These are phyloP conservation scores for Oryza meyeriana DNA, from an alignment of 176 grass and related monocot species.

Conservation along the genomic window DNA sequence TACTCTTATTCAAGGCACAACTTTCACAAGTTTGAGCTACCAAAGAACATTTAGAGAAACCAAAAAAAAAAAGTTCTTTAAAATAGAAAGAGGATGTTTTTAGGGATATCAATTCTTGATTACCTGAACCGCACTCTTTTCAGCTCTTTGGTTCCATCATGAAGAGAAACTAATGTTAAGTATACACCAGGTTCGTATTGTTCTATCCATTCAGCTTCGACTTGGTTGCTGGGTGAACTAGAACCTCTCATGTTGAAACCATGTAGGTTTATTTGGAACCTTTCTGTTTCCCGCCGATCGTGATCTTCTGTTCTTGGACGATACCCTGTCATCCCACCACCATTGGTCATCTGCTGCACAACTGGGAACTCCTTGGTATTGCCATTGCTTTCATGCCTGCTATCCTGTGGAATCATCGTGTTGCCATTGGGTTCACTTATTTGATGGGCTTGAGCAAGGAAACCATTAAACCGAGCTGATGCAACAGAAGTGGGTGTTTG, in stretches of 20 bases:
- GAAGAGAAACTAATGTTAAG: constrained; percentile 69
- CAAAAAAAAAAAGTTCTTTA: background rate
- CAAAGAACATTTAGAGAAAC: background rate
- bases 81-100: no score
- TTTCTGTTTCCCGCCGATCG: constrained; percentile 60
- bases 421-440: constrained; percentile 29
- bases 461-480: constrained; percentile 28
- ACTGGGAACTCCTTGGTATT: constrained; percentile 41
- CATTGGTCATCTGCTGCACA: constrained; percentile 23
- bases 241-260: constrained; percentile 33
- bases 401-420: constrained; percentile 6
- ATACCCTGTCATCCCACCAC: constrained; percentile 29
- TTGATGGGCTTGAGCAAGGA: constrained; percentile 39
- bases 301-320: constrained; percentile 43
- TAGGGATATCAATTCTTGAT: background rate
- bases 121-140: constrained; percentile 98
- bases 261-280: constrained; percentile 62
- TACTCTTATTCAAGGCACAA: background rate
- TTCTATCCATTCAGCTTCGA: constrained; percentile 92
- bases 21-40: background rate
- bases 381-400: background rate
- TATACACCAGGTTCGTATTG: constrained; percentile 96
- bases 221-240: constrained; percentile 43
- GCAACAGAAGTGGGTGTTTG: background rate
- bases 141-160: constrained; percentile 85